A percentile compares a stretch with the other conserved stretches of the same genome.
Evolutionary conservation across 2,329 filamentous ascomycete genomes (phyloP).

Genomic region (Neofusicoccum parvum): DNA sequence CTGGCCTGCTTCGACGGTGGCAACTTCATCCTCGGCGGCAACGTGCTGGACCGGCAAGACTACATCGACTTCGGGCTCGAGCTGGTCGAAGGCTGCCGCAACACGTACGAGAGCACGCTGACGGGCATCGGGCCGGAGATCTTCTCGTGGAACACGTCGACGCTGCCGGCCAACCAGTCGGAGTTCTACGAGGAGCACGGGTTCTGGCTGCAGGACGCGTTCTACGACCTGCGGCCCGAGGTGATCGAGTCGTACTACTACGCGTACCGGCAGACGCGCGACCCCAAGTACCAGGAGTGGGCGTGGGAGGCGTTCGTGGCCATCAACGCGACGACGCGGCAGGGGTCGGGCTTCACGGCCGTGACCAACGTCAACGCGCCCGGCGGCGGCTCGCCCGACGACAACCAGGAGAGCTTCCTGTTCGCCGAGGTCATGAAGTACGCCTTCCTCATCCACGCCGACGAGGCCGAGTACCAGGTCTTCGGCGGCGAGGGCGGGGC

Average conservation of each 20-base stretch:
- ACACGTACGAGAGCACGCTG: slow-evolving; percentile 68
- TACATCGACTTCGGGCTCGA: slow-evolving; percentile 75
- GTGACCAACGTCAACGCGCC: slow-evolving; percentile 66
- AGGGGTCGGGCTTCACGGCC: slow-evolving; percentile 67
- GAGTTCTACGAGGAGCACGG: slow-evolving; percentile 67
- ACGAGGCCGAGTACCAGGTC: slow-evolving; percentile 63
- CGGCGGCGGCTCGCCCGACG: slow-evolving; percentile 62
- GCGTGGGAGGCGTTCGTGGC: slow-evolving; percentile 76
- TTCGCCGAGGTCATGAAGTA: slow-evolving; percentile 91
- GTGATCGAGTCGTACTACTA: slow-evolving; percentile 87
- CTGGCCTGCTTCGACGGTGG: slow-evolving; percentile 83
- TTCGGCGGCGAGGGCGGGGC: slow-evolving; percentile 44
- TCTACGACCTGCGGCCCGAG: slow-evolving; percentile 76
- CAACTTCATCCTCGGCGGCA: slow-evolving; percentile 80
- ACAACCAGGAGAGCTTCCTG: slow-evolving; percentile 85
- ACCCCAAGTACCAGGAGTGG: slow-evolving; percentile 78
- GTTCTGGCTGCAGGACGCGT: slow-evolving; percentile 66
- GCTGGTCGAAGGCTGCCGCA: slow-evolving; percentile 72
- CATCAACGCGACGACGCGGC: slow-evolving; percentile 65
- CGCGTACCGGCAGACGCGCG: slow-evolving; percentile 77
- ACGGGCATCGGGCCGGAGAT: slow-evolving; percentile 77
- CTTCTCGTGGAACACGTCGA: slow-evolving; percentile 42
- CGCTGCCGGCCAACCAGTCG: slow-evolving; percentile 30
- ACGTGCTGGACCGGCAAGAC: slow-evolving; percentile 64
- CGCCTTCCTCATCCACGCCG: slow-evolving; percentile 68